Evolutionary conservation across 2,329 filamentous ascomycete species (phyloP).

Genomic region (Penicillium sp.): DNA sequence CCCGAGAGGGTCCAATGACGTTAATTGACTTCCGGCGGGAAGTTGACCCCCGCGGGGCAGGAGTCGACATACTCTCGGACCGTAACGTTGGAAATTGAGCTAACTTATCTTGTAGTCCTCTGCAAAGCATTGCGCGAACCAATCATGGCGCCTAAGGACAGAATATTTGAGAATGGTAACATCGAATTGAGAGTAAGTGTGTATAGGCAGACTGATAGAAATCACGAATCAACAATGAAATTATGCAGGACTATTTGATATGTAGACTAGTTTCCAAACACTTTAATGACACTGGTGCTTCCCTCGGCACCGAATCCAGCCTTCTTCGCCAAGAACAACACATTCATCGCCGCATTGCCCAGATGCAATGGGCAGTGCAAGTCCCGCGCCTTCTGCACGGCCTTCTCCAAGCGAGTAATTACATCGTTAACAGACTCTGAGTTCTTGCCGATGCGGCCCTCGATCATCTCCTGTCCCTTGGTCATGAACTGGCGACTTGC

Average conservation of each 20-base stretch:
- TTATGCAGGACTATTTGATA: neutral
- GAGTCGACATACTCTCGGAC: neutral
- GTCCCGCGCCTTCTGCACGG: conserved; percentile 44
- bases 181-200: neutral
- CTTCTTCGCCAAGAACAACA: conserved; percentile 33
- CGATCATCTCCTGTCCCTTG: conserved; percentile 38
- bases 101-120: neutral
- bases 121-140: neutral
- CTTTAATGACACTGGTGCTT: conserved; percentile 33
- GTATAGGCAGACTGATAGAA: neutral
- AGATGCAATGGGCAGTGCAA: conserved; percentile 39
- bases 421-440: conserved; percentile 40
- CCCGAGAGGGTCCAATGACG: conserved; percentile 11
- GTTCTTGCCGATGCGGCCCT: conserved; percentile 25
- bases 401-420: conserved; percentile 38
- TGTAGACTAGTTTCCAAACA: conserved; percentile 26
- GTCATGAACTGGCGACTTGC: conserved; percentile 47
- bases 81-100: neutral
- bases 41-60: neutral
- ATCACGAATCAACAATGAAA: neutral
- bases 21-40: conserved; percentile 5
- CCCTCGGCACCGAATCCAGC: conserved; percentile 31
- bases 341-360: conserved; percentile 37
- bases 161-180: neutral
- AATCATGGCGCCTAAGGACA: neutral